phyloP scores from a whole-genome alignment of 768 basidiomycete genomes.

The Suillus americanus region DNA sequence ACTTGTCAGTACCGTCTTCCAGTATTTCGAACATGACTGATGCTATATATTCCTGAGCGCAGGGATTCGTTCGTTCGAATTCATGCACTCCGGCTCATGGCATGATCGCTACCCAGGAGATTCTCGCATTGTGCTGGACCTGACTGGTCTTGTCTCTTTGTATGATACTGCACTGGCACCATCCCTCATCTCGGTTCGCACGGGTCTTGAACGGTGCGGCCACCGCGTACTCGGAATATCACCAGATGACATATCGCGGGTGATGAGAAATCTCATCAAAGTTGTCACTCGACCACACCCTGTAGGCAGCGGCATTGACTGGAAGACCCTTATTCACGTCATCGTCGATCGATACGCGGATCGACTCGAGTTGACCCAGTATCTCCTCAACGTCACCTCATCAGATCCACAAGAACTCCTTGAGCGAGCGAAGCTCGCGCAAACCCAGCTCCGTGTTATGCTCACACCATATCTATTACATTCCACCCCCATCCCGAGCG shows the following conservation, averaged over 20 bases:
- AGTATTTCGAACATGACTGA: neutral
- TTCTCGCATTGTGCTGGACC: slow-evolving; percentile 22
- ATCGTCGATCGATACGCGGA: slow-evolving; percentile 41
- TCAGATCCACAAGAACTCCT: slow-evolving; percentile 14
- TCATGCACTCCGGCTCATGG: slow-evolving; percentile 21
- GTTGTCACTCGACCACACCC: slow-evolving; percentile 5
- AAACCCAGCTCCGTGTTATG: slow-evolving; percentile 23
- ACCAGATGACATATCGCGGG: slow-evolving; percentile 11
- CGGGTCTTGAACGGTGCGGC: slow-evolving; percentile 20
- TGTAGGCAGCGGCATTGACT: slow-evolving; percentile 38
- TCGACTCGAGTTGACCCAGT: slow-evolving; percentile 40
- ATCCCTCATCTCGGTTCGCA: slow-evolving; percentile 15
- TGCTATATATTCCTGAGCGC: neutral
- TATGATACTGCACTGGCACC: slow-evolving; percentile 26
- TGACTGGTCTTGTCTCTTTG: slow-evolving; percentile 25
- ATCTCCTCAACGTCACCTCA: slow-evolving; percentile 30
- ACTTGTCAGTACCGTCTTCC: neutral
- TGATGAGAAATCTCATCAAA: slow-evolving; percentile 9
- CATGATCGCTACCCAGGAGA: slow-evolving; percentile 29
- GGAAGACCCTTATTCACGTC: slow-evolving; percentile 38
- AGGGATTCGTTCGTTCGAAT: slow-evolving; percentile 8
- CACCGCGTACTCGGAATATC: slow-evolving; percentile 18
- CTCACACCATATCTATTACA: slow-evolving; percentile 11
- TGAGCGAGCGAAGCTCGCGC: slow-evolving; percentile 7
- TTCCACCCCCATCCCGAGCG: slow-evolving; percentile 8